Evolutionary conservation across 202 grass and related monocot species (phyloP).

Genomic region (Schoenoplectus triqueter): DNA sequence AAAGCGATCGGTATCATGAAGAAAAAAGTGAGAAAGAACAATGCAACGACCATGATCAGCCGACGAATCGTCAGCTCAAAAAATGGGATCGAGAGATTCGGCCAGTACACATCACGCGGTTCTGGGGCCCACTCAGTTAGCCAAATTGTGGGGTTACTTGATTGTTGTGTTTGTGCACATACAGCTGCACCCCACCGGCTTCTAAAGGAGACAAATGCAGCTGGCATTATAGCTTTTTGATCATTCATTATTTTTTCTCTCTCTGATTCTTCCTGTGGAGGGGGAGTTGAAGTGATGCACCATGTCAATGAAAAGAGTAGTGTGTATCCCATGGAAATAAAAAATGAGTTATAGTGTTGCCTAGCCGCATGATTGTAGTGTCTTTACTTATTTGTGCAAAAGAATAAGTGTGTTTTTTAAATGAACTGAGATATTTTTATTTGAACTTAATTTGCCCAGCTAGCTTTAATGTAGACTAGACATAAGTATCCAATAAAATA

Average conservation of each 20-base stretch:
- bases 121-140: conserved; percentile 91
- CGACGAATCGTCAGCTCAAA: conserved; percentile 79
- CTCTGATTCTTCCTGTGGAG: conserved; percentile 73
- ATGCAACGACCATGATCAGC: conserved; percentile 64
- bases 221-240: conserved; percentile 71
- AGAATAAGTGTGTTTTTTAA: not conserved
- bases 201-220: conserved; percentile 94
- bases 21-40: conserved; percentile 95
- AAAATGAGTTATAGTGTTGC: not conserved
- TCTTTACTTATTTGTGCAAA: not conserved
- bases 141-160: conserved; percentile 94
- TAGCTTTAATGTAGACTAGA: not conserved
- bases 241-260: conserved; percentile 72
- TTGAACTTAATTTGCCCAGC: not conserved
- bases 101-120: conserved; percentile 90
- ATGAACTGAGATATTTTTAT: not conserved
- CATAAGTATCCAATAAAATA: conserved; percentile 2
- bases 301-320: conserved; percentile 1
- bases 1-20: conserved; percentile 97
- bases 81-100: conserved; percentile 85
- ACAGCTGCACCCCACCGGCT: conserved; percentile 91
- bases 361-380: not conserved
- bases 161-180: conserved; percentile 96
- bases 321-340: conserved; percentile 11
- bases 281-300: not conserved